phyloP scores from a whole-genome alignment of 768 basidiomycete genomes.

The Pleurotus salmoneostramineus region DNA sequence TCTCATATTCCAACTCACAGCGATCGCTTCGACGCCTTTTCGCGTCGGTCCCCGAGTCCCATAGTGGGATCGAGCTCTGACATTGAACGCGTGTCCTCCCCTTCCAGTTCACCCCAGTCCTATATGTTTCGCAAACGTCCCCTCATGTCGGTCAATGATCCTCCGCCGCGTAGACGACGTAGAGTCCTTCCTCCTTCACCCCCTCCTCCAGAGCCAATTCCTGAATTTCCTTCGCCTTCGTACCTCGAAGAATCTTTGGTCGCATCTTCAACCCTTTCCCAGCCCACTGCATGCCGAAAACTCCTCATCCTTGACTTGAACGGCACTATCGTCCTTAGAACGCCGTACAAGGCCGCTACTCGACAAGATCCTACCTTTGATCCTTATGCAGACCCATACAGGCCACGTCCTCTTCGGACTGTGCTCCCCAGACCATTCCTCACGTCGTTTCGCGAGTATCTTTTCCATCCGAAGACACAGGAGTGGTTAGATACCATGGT shows the following conservation, averaged over 20 bases:
- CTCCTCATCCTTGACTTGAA: slow-evolving; percentile 75
- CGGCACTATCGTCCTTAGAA: slow-evolving; percentile 66
- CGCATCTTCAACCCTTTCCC: slow-evolving; percentile 21
- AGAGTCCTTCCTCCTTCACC: background rate
- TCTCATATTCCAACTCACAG: too few species aligned
- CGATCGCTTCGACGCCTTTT: background rate
- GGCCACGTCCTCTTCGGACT: slow-evolving; percentile 26
- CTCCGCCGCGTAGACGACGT: background rate
- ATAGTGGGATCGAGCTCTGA: background rate
- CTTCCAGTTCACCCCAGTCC: background rate
- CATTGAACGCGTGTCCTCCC: background rate
- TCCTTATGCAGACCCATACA: slow-evolving; percentile 16
- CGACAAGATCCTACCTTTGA: slow-evolving; percentile 8
- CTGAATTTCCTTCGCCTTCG: slow-evolving; percentile 19
- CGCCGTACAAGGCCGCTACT: slow-evolving; percentile 27
- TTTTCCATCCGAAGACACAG: slow-evolving; percentile 57
- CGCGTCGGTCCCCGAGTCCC: background rate
- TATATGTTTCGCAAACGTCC: background rate
- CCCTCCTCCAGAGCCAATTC: background rate
- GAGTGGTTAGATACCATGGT: slow-evolving; percentile 82
- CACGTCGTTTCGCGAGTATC: slow-evolving; percentile 52
- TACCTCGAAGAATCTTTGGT: slow-evolving; percentile 26
- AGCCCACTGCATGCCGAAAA: slow-evolving; percentile 40
- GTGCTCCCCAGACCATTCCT: slow-evolving; percentile 67
- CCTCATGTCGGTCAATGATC: background rate